Evolutionary conservation across 352 stramenopile genomes (phyloP), one percentile per base, ranked within the genome.

Genomic region (Globisporangium emineosum): DNA sequence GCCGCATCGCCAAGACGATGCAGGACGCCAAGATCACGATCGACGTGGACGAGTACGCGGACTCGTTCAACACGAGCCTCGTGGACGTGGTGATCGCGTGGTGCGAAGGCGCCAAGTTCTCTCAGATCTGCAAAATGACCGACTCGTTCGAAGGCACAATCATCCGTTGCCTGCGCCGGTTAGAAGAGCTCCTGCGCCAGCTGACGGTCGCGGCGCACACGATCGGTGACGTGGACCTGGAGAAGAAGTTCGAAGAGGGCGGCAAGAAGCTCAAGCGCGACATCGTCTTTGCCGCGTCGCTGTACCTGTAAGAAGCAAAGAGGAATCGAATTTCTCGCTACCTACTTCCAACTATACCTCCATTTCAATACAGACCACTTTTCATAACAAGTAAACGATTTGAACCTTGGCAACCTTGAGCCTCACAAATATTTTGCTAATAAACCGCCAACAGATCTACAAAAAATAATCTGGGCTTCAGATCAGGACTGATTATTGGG

Each of bases 271-370:
- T 99, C 70, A 98, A 98, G 78, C 91, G 98, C 57, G 98, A 99
- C 71, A 99, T 99, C 77, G 97, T 99, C 13, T 99, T 99, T 89
- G 97, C 91, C n/a, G 97, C 93, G 54, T 99, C 96, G 42, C 81
- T 99, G 32, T 99, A 99, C 70, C 73, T 99, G 62, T 99, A 94
- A 57, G 42, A 25, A 37, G 47, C 3, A n/a, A n/a, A n/a, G n/a
- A n/a, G n/a, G 10, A 37, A 19, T 27, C 50, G 50, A 56, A 7
- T 40, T 25, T 15, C 50, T 12, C 1, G 17, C n/a, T 10, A 56
- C 15, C 9, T 30, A 33, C 50, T 42, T 23, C 21, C 27, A 56
- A 29, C 32, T 56, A 21, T 25, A 33, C 25, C 12, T 35, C 23
- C 49, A 55, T 55, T 35, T 56, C 50, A 30, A 56, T 54, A 54